Conservation (phyloP, 2,329 filamentous ascomycete genomes). For the Colletotrichum costaricense region DNA sequence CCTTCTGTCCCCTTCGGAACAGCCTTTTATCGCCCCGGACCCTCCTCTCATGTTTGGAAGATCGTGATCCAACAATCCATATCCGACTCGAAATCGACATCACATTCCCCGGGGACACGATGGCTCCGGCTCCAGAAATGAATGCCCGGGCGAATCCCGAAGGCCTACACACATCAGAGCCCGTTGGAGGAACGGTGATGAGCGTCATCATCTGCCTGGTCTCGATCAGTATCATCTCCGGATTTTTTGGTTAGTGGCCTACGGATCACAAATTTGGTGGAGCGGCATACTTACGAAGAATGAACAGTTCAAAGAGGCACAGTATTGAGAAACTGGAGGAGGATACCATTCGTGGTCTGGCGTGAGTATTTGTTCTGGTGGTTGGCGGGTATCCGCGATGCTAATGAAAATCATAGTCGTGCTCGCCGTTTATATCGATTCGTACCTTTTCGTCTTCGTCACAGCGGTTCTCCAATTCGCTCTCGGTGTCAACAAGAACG, state of each 20-base stretch:
- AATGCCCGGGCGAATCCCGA: constrained; percentile 2
- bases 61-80: constrained; percentile 19
- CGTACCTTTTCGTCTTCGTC: constrained; percentile 68
- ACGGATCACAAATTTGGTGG: background rate
- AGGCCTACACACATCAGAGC: constrained; percentile 39
- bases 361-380: constrained; percentile 43
- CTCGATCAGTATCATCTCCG: constrained; percentile 47
- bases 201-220: constrained; percentile 49
- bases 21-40: background rate
- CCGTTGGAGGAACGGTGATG: constrained; percentile 48
- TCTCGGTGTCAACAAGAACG: constrained; percentile 64
- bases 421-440: constrained; percentile 69
- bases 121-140: constrained; percentile 23
- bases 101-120: constrained; percentile 9
- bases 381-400: background rate
- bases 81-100: background rate
- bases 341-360: constrained; percentile 56
- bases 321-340: constrained; percentile 51
- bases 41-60: constrained; percentile 3
- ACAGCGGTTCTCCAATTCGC: constrained; percentile 68
- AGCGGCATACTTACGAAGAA: constrained; percentile 22
- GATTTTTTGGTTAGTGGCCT: constrained; percentile 49
- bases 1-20: constrained; percentile 16
- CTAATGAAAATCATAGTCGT: constrained; percentile 57
- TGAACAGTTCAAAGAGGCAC: constrained; percentile 49